Evolutionary conservation across 2,329 filamentous ascomycete species (phyloP).

Genomic region (Sphaceloma murrayae): DNA sequence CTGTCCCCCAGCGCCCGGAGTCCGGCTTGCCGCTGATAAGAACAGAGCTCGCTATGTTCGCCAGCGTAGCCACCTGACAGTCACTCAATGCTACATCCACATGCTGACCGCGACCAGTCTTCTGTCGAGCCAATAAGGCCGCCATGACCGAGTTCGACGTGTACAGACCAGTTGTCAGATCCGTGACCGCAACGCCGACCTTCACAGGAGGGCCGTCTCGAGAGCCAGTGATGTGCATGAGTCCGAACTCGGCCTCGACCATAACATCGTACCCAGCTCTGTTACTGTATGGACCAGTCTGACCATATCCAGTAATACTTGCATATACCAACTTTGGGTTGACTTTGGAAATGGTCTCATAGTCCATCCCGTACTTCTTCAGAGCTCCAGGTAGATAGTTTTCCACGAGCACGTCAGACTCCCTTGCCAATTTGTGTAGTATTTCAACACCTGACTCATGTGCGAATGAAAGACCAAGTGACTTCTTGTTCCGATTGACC

Average conservation of each 20-base stretch:
- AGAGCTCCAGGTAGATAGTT: slow-evolving; percentile 89
- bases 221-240: slow-evolving; percentile 96
- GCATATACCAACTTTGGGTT: slow-evolving; percentile 88
- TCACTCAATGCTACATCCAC: slow-evolving; percentile 88
- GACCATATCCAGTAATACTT: slow-evolving; percentile 93
- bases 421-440: slow-evolving; percentile 70
- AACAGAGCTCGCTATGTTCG: slow-evolving; percentile 91
- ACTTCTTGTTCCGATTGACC: slow-evolving; percentile 97
- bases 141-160: slow-evolving; percentile 95
- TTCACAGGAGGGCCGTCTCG: slow-evolving; percentile 88
- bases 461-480: slow-evolving; percentile 81
- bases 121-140: slow-evolving; percentile 65
- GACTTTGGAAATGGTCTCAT: slow-evolving; percentile 64
- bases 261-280: slow-evolving; percentile 97
- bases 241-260: slow-evolving; percentile 94
- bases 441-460: slow-evolving; percentile 75
- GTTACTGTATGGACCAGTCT: slow-evolving; percentile 80
- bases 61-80: slow-evolving; percentile 85
- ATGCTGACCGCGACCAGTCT: slow-evolving; percentile 75
- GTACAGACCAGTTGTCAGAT: slow-evolving; percentile 89
- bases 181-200: slow-evolving; percentile 93
- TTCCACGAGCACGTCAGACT: slow-evolving; percentile 88
- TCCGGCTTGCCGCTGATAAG: slow-evolving; percentile 83
- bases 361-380: slow-evolving; percentile 87
- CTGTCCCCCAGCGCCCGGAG: slow-evolving; percentile 86